These are phyloP conservation scores for Parachlorella kessleri DNA, from an alignment of 139 green algal genomes.

Conservation along the genomic window DNA sequence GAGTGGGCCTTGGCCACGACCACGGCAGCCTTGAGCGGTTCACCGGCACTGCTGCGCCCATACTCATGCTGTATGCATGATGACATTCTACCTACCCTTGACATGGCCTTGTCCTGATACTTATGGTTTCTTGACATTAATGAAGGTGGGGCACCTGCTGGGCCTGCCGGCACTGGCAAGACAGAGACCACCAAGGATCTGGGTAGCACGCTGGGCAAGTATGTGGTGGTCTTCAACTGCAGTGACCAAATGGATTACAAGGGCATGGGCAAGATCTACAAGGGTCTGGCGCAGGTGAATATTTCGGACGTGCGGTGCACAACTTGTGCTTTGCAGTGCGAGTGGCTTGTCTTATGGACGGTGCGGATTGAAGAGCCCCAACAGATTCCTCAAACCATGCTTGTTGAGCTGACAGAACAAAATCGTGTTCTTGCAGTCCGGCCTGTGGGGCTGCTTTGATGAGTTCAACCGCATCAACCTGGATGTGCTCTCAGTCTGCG, in stretches of 20 bases:
- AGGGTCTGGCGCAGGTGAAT: constrained; percentile 85
- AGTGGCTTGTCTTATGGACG: too few species aligned
- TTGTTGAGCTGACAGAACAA: too few species aligned
- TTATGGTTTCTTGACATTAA: background rate
- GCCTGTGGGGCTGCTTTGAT: constrained; percentile 97
- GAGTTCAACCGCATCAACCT: constrained; percentile 99
- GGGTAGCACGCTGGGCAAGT: constrained; percentile 95
- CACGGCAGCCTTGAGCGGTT: too few species aligned
- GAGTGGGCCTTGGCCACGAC: too few species aligned
- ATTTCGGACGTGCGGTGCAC: too few species aligned
- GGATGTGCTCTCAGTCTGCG: constrained; percentile 95
- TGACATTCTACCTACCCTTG: background rate
- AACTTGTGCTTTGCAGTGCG: too few species aligned
- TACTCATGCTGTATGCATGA: too few species aligned
- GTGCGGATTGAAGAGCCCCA: too few species aligned
- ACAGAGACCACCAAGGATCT: constrained; percentile 98
- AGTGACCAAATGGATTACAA: constrained; percentile 97
- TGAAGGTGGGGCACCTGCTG: constrained; percentile 84
- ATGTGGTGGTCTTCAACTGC: constrained; percentile 99
- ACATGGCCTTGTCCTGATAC: background rate
- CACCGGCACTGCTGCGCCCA: too few species aligned
- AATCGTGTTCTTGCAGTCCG: too few species aligned
- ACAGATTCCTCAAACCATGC: too few species aligned
- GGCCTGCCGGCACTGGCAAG: constrained; percentile 94
- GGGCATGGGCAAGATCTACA: constrained; percentile 98